Percentiles rank a stretch among this genome's conserved stretches.
These are phyloP conservation scores for Avicennia marina DNA, from an alignment of 257 asterid species.

Conservation along the genomic window DNA sequence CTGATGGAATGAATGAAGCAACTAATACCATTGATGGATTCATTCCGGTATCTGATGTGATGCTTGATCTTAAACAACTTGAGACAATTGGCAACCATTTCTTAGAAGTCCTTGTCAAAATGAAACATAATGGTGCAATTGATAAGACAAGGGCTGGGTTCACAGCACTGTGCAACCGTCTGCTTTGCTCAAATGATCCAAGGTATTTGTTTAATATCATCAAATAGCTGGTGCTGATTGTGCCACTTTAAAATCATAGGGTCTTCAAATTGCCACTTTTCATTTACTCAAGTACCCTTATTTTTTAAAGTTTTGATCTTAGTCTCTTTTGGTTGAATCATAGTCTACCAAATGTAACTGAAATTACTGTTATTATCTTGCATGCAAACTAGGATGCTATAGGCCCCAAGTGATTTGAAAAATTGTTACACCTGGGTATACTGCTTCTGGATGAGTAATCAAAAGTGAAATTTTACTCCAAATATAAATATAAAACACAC, in stretches of 20 bases:
- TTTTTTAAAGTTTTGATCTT: background rate
- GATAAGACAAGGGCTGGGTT: conserved; percentile 99
- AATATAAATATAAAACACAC: background rate
- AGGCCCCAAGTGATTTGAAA: conserved; percentile 1
- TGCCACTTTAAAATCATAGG: conserved; percentile 13
- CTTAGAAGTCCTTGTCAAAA: conserved; percentile 89
- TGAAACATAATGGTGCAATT: conserved; percentile 97
- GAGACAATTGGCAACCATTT: conserved; percentile 92
- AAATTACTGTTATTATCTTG: conserved; percentile 4
- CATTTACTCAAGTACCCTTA: background rate
- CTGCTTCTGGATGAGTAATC: background rate
- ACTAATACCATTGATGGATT: conserved; percentile 23
- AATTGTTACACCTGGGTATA: background rate
- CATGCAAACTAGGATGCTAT: conserved; percentile 3
- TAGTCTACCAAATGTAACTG: too few species aligned
- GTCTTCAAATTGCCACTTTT: background rate
- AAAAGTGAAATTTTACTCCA: conserved; percentile 6
- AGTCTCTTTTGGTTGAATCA: background rate
- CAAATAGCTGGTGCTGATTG: background rate
- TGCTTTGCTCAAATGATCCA: conserved; percentile 89
- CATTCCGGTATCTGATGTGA: conserved; percentile 38
- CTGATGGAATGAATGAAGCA: conserved; percentile 41
- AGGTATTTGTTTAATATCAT: conserved; percentile 42
- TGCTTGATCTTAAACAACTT: conserved; percentile 79
- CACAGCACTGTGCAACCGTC: conserved; percentile 94